A percentile compares a stretch with the other conserved stretches of the same genome.
Evolutionary conservation across 352 stramenopile species (phyloP).

Genomic region (Aphanomyces cochlioides): DNA sequence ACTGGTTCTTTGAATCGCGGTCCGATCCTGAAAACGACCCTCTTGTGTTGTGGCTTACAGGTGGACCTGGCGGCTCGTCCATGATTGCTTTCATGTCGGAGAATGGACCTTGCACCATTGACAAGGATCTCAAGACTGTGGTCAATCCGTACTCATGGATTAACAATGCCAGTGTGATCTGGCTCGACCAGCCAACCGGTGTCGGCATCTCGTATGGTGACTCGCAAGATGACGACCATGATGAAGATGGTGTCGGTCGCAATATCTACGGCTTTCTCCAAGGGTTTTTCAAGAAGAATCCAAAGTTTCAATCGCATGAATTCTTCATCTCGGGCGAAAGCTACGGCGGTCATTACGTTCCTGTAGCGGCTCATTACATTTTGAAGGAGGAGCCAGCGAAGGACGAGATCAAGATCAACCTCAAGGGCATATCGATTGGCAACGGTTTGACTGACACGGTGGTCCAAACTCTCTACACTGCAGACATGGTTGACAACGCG

Average conservation of each 20-base stretch:
- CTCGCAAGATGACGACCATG: conserved; percentile 42
- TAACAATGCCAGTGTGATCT: conserved; percentile 57
- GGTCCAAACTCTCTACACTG: conserved; percentile 48
- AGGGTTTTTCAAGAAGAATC: conserved; percentile 51
- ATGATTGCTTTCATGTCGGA: conserved; percentile 56
- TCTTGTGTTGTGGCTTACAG: conserved; percentile 62
- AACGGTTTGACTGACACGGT: conserved; percentile 72
- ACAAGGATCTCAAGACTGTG: conserved; percentile 39
- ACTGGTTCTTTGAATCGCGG: conserved; percentile 56
- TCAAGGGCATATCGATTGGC: conserved; percentile 74
- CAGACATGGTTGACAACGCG: conserved; percentile 76
- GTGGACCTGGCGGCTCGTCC: conserved; percentile 55
- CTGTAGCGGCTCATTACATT: conserved; percentile 53
- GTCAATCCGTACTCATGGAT: conserved; percentile 63
- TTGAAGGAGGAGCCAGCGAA: conserved; percentile 37
- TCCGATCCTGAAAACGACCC: conserved; percentile 41
- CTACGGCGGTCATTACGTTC: conserved; percentile 66
- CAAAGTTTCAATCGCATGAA: conserved; percentile 43
- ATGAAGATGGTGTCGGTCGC: conserved; percentile 50
- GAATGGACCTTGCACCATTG: conserved; percentile 60
- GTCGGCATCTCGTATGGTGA: conserved; percentile 53
- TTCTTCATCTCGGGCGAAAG: conserved; percentile 73
- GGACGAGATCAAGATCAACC: conserved; percentile 46
- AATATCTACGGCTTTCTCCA: conserved; percentile 71
- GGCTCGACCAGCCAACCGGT: conserved; percentile 59